These are phyloP conservation scores for Melaleuca quinquenervia DNA, from an alignment of 345 rosid species.

Conservation along the genomic window DNA sequence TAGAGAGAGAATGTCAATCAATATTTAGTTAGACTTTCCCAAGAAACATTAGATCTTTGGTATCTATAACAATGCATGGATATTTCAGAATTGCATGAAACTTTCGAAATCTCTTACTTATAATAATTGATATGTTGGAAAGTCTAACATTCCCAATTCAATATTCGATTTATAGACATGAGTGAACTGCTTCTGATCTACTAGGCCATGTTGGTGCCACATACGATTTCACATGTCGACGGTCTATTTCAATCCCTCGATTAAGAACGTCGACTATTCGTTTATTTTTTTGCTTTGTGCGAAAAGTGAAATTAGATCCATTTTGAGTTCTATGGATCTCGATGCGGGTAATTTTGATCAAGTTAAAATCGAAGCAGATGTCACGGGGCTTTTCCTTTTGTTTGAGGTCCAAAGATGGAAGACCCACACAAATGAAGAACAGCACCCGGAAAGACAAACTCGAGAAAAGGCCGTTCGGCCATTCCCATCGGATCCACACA, in stretches of 20 bases:
- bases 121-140: no score
- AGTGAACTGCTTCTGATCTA: accelerated
- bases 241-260: no score
- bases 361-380: not conserved
- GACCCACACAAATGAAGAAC: not conserved
- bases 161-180: not conserved
- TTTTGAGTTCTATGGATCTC: not conserved
- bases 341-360: not conserved
- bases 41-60: no score
- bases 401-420: not conserved
- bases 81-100: no score
- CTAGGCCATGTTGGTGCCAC: accelerated
- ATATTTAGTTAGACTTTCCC: no score
- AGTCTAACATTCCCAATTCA: not conserved
- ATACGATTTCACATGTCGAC: not conserved
- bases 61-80: no score
- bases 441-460: not conserved
- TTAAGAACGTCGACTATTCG: accelerated
- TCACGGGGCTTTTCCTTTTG: no score
- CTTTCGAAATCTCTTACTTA: no score
- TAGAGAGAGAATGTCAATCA: no score
- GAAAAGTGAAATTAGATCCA: not conserved
- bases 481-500: no score
- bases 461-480: not conserved
- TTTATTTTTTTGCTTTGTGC: not conserved